Base-by-base conservation (phyloP, 2,329 filamentous ascomycete genomes). In the Taxawa tesnikishii region DNA sequence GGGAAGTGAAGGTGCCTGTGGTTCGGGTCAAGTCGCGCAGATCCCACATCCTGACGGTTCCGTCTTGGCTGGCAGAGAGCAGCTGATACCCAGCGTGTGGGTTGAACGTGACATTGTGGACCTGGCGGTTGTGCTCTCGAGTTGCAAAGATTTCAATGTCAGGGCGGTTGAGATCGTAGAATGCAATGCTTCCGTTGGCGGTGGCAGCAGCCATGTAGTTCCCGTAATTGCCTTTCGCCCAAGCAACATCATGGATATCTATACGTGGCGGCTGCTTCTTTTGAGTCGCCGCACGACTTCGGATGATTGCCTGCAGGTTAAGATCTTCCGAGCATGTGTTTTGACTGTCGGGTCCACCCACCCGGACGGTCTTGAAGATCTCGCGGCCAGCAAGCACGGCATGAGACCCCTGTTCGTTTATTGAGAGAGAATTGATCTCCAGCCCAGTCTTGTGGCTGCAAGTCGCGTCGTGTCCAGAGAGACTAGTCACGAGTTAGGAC, bases 21-120 rank as follows among this genome's bases (percentile, higher is more conserved):
- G 65, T 61, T 43, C 63, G 60, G 38, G 59, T 62, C 37, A 70
- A 62, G 37, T 67, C 62, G 32, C 74, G 63, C 40, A 79, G 53
- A 51, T 79, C 74, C 74, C 74, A 79, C 41, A 78, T 62, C 26
- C 70, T 65, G 18, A 77, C 71, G 2, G 69, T 73, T 27, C 67
- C 67, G 58, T 79, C 74, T 47, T 77, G 73, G 47, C 73, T 76
- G 15, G 70, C 74, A 21, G 74, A 79, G 13, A 79, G 59, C 29
- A 79, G 57, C 48, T 72, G 61, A 42, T 67, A 63, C 27, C 72
- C 71, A 40, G 65, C 59, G 45, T 73, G 67, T 8, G 74, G 74
- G 43, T 75, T 78, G 53, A 78, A 76, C 10, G 73, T 73, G 26
- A 79, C 57, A 43, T 66, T 70, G 53, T 79, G 74, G 33, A 79